Conservation (phyloP, 257 asterid genomes). For the Capsicum pubescens region DNA sequence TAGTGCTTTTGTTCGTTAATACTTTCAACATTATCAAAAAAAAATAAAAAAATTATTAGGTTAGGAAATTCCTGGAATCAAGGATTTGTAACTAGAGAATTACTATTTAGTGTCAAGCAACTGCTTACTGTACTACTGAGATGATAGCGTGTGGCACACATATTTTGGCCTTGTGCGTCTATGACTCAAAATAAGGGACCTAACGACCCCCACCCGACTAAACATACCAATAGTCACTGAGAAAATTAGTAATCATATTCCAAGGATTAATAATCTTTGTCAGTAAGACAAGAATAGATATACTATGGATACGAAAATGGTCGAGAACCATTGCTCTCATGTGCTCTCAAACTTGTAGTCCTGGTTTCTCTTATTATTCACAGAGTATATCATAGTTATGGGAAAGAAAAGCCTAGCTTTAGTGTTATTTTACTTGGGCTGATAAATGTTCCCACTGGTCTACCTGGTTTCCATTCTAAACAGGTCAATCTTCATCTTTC, state of each 20-base stretch:
- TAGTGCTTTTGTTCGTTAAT: neutral
- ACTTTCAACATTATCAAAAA: neutral
- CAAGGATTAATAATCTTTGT: neutral
- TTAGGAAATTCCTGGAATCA: conserved; percentile 4
- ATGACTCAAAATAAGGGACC: too few relatives aligned
- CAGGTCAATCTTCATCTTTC: neutral
- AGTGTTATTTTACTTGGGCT: neutral
- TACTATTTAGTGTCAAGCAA: neutral
- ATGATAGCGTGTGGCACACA: neutral
- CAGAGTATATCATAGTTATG: neutral
- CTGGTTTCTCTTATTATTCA: neutral
- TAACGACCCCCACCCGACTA: too few relatives aligned
- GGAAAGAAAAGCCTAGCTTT: neutral
- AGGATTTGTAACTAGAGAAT: neutral
- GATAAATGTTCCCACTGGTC: neutral
- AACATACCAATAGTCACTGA: neutral
- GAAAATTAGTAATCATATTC: neutral
- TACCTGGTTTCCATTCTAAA: neutral
- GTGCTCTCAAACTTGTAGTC: neutral
- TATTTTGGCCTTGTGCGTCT: too few relatives aligned
- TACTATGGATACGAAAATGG: too few relatives aligned
- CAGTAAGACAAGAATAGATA: neutral
- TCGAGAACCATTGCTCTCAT: neutral
- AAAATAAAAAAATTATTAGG: neutral
- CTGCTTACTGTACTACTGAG: neutral